These are phyloP conservation scores for Protea cynaroides DNA, from an alignment of 164 flowering plant species.

Conservation along the genomic window DNA sequence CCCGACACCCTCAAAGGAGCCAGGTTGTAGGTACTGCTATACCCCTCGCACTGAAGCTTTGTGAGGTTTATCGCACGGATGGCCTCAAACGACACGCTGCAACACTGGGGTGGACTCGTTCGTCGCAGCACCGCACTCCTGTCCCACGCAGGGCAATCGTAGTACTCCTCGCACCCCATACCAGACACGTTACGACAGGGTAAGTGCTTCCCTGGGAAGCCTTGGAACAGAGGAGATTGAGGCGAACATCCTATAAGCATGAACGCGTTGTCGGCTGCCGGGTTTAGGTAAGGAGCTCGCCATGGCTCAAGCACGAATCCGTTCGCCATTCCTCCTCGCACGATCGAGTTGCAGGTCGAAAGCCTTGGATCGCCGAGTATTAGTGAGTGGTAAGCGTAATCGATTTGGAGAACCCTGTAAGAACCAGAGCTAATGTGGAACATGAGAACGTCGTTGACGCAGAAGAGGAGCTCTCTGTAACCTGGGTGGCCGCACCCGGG, in stretches of 20 bases:
- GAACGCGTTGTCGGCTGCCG: constrained; percentile 72
- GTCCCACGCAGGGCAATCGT: constrained; percentile 68
- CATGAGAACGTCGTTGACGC: constrained; percentile 84
- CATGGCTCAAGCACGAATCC: constrained; percentile 70
- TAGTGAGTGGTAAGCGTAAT: constrained; percentile 67
- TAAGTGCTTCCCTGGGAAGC: constrained; percentile 68
- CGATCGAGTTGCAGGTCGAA: constrained; percentile 66
- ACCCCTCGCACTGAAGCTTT: constrained; percentile 69
- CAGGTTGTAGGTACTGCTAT: constrained; percentile 75
- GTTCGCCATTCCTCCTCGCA: constrained; percentile 56
- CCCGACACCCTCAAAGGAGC: constrained; percentile 66
- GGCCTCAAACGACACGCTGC: constrained; percentile 55
- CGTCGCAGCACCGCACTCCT: constrained; percentile 30
- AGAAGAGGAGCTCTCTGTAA: constrained; percentile 66
- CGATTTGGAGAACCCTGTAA: constrained; percentile 74
- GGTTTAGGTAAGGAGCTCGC: constrained; percentile 58
- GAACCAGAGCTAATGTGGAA: constrained; percentile 87
- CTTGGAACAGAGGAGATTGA: constrained; percentile 78
- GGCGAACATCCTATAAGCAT: constrained; percentile 76
- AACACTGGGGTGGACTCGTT: constrained; percentile 71
- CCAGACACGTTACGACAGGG: constrained; percentile 86
- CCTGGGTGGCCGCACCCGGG: constrained; percentile 86
- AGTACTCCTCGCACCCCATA: constrained; percentile 87
- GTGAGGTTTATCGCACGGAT: constrained; percentile 64
- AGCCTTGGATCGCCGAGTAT: constrained; percentile 75